A percentile compares a stretch with the other conserved stretches of the same genome.
These are phyloP conservation scores for Penicillium sp. DNA, from an alignment of 2,329 filamentous ascomycete species.

Conservation along the genomic window DNA sequence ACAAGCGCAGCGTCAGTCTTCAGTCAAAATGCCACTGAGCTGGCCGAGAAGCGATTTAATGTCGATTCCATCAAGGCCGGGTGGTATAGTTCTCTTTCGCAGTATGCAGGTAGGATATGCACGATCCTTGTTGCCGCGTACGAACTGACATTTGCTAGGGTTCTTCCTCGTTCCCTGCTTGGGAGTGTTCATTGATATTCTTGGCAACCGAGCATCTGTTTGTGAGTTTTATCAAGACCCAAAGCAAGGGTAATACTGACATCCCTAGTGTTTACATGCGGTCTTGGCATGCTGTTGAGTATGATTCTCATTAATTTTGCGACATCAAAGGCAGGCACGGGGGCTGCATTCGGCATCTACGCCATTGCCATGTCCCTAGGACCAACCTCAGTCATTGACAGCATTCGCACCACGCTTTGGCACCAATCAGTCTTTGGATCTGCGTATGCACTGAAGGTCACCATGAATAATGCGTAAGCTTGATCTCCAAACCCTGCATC, in stretches of 20 bases:
- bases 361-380: constrained; percentile 57
- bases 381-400: constrained; percentile 59
- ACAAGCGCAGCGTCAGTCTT: constrained; percentile 57
- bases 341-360: constrained; percentile 59
- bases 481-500: background rate
- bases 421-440: constrained; percentile 60
- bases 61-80: constrained; percentile 56
- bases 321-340: constrained; percentile 51
- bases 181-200: constrained; percentile 56
- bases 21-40: constrained; percentile 58
- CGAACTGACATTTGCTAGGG: constrained; percentile 10
- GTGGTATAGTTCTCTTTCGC: constrained; percentile 58
- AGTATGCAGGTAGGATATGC: constrained; percentile 48
- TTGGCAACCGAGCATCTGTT: constrained; percentile 53
- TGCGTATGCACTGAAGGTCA: constrained; percentile 60
- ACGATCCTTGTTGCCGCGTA: background rate
- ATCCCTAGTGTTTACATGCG: constrained; percentile 41
- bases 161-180: constrained; percentile 60
- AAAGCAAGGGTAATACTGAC: constrained; percentile 23
- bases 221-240: constrained; percentile 28
- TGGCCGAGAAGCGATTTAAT: constrained; percentile 60
- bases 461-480: constrained; percentile 57
- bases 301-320: constrained; percentile 58
- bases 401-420: constrained; percentile 60
- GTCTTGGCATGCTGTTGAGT: constrained; percentile 51